phyloP scores from a whole-genome alignment of 495 filamentous ascomycete species.

The Polyplosphaeria fusca region DNA sequence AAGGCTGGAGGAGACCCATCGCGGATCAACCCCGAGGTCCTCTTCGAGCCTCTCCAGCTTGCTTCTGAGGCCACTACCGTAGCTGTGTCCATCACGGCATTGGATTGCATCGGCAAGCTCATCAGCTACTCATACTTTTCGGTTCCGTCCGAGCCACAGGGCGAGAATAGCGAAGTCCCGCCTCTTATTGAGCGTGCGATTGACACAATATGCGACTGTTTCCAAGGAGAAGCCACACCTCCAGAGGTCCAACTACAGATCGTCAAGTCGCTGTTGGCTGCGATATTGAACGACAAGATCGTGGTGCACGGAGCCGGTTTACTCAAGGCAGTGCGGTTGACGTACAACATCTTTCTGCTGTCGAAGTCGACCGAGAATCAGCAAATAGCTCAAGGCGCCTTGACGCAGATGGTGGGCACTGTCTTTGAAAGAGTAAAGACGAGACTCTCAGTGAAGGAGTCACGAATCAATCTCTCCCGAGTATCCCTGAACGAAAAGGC shows the following conservation, averaged over 20 bases:
- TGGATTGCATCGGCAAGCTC: slow-evolving; percentile 97
- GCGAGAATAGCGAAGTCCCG: slow-evolving; percentile 41
- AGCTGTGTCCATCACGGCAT: slow-evolving; percentile 77
- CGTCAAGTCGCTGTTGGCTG: slow-evolving; percentile 91
- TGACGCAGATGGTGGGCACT: slow-evolving; percentile 98
- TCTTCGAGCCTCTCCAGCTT: slow-evolving; percentile 85
- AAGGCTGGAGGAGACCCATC: slow-evolving; percentile 65
- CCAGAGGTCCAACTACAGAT: slow-evolving; percentile 94
- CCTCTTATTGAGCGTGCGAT: slow-evolving; percentile 95
- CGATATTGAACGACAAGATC: slow-evolving; percentile 96
- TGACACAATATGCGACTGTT: slow-evolving; percentile 98
- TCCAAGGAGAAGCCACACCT: slow-evolving; percentile 89
- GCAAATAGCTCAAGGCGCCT: slow-evolving; percentile 90
- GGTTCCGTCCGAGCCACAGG: slow-evolving; percentile 53
- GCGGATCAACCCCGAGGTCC: slow-evolving; percentile 76
- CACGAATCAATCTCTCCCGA: slow-evolving; percentile 54
- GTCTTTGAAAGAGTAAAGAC: slow-evolving; percentile 93
- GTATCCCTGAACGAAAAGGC: slow-evolving; percentile 34
- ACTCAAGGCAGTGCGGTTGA: slow-evolving; percentile 95
- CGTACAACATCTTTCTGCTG: slow-evolving; percentile 97
- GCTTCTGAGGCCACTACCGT: slow-evolving; percentile 82
- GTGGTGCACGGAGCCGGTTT: slow-evolving; percentile 96
- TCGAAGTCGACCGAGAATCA: slow-evolving; percentile 90
- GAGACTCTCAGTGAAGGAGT: slow-evolving; percentile 83
- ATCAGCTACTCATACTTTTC: slow-evolving; percentile 99